Evolutionary conservation across 345 rosid genomes (phyloP).

Genomic region (Pistacia atlantica): DNA sequence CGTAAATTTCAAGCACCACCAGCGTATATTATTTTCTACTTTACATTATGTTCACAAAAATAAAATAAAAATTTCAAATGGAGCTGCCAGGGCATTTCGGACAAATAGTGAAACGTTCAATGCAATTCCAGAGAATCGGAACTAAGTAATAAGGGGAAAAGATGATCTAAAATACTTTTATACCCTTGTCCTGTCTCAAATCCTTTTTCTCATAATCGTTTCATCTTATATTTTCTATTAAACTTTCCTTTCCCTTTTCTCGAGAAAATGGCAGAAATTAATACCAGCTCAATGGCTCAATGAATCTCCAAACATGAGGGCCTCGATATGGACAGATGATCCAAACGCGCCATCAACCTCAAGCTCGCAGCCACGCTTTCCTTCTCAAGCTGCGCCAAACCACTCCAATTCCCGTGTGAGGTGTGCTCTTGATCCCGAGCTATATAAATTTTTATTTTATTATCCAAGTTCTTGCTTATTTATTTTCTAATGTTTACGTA

Average conservation of each 20-base stretch:
- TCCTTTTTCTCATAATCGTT: neutral
- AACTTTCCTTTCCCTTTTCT: neutral
- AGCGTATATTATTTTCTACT: neutral
- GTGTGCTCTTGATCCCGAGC: conserved; percentile 3
- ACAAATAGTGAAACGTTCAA: neutral
- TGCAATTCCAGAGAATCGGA: neutral
- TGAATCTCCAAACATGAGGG: neutral
- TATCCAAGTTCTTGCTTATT: neutral
- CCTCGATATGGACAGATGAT: conserved; percentile 23
- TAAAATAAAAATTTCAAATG: too few relatives aligned
- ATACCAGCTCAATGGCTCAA: neutral
- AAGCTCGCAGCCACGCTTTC: conserved; percentile 14
- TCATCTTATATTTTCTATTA: neutral
- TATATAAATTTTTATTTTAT: neutral
- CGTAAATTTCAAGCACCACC: neutral
- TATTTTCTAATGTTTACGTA: neutral
- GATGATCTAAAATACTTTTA: neutral
- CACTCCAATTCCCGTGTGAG: conserved; percentile 2
- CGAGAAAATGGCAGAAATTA: conserved; percentile 5
- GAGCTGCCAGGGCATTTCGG: neutral
- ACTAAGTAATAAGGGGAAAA: neutral
- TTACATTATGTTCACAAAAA: neutral
- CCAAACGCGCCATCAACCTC: conserved; percentile 29
- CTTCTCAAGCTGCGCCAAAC: neutral
- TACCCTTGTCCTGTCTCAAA: neutral